Evolutionary conservation across 2,329 filamentous ascomycete genomes (phyloP), one percentile per base, ranked within the genome.

Genomic region (Fonsecaea pedrosoi): DNA sequence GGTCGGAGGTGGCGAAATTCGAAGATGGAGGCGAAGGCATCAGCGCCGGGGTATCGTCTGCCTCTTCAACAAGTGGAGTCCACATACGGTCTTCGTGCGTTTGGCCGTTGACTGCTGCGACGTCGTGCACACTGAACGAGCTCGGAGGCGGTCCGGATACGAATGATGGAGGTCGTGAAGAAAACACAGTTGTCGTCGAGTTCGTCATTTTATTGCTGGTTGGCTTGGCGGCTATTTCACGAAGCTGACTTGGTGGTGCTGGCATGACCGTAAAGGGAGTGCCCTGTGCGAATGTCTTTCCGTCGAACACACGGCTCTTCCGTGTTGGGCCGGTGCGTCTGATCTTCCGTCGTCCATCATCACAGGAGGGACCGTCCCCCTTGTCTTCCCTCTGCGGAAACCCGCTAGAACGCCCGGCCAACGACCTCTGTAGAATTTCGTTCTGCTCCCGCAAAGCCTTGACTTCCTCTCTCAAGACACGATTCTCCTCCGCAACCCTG

Each of bases 401-500:
- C 3, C 45, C 10, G 3, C 8, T 15, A 4, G 21, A 13, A 50
- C 21, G 21, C 45, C 3, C 37, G 7, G 15, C 55, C 35, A 18
- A 30, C 1, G 21, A 21, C 55, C 18, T 40, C 55, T 38, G 21
- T 37, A 58, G 10, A 12, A 21, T 42, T 13, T 55, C 62, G 38
- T 45, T 45, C 25, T 48, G 25, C 55, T 60, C 42, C 55, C 45
- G 50, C 12, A 64, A 38, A 21, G 37, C 55, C 13, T 37, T 37
- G 8, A 69, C 38, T 38, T 69, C 63, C 55, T 69, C 67, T 58
- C 54, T 64, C 64, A 93, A 81, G 61, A 84, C 84, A 66, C 80
- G 83, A 76, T 93, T 93, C 77, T 94, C 90, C 15, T 89, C 87
- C 4, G 87, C 84, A 2, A 92, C 90, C 62, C 81, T 85, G 64